Base-by-base conservation (phyloP, 2,329 filamentous ascomycete species). In the Neofusicoccum ribis region DNA sequence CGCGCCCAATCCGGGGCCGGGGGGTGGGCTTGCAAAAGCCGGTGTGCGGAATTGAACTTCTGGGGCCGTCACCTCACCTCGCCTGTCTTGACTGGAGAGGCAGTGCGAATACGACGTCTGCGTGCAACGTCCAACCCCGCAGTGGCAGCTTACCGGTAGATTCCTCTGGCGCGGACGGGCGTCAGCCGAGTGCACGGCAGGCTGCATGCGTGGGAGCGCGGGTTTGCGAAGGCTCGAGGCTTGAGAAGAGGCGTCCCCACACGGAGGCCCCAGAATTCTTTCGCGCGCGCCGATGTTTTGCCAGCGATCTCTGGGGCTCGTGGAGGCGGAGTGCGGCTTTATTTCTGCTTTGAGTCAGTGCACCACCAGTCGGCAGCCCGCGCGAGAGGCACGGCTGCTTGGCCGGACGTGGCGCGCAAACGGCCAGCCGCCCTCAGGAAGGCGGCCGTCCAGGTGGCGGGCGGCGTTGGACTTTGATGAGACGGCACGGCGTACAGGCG, bases 261-360 rank as follows among this genome's bases (percentile, higher is more conserved):
- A 60, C 56, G 27, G 15, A 11, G 37, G 37, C 9, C 37, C 56
- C 41, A 37, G 41, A 47, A 17, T 46, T 36, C 44, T n/a, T 23
- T 6, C 9, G 12, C 23, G 23, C 37, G 15, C 43, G 27, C 56
- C 56, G 56, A 46, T 6, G 27, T 60, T 60, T 60, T 47, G 27
- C 56, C 56, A 46, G 41, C 41, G n/a, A 46, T 47, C 41, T 60
- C 56, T 60, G 56, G 56, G 56, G 56, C 56, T 31, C 31, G 41
- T 37, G 41, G 41, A 47, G 41, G 56, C 56, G 41, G 56, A 60
- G 43, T 7, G 31, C 56, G 56, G 56, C 27, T 11, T 8, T 47
- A 37, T 60, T 60, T n/a, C 56, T 60, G 41, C 56, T 47, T 60
- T 37, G 41, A 60, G 56, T 14, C 41, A 6, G 41, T 23, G 23